Conservation (phyloP, 2,329 filamentous ascomycete genomes). For the Stagonosporopsis cucurbitacearum region DNA sequence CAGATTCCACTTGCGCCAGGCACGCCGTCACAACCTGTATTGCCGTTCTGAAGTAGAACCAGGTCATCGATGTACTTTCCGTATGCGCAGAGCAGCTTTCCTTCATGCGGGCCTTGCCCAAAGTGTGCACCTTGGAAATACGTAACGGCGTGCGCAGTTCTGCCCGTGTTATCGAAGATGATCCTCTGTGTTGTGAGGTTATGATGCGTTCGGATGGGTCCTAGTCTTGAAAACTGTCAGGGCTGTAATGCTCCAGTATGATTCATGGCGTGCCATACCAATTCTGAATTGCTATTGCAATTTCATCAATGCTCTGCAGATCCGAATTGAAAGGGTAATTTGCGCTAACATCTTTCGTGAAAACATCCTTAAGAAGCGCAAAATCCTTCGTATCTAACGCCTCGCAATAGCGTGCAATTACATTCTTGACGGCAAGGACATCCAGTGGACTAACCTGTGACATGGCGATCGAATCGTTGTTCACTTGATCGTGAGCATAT, state of each 20-base stretch:
- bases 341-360: slow-evolving; percentile 49
- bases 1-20: slow-evolving; percentile 50
- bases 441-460: slow-evolving; percentile 33
- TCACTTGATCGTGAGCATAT: neutral
- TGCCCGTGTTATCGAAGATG: slow-evolving; percentile 35
- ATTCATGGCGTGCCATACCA: slow-evolving; percentile 27
- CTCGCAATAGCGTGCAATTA: slow-evolving; percentile 52
- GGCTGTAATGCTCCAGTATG: no score
- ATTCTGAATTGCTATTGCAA: slow-evolving; percentile 44
- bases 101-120: slow-evolving; percentile 51
- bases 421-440: slow-evolving; percentile 51
- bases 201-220: slow-evolving; percentile 52
- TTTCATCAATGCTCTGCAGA: slow-evolving; percentile 43
- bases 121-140: slow-evolving; percentile 54
- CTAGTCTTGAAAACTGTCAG: slow-evolving; percentile 42
- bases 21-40: slow-evolving; percentile 37
- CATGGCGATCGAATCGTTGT: slow-evolving; percentile 13
- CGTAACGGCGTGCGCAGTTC: slow-evolving; percentile 46
- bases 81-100: slow-evolving; percentile 51
- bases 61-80: slow-evolving; percentile 52
- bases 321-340: slow-evolving; percentile 49
- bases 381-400: slow-evolving; percentile 54
- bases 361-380: slow-evolving; percentile 48
- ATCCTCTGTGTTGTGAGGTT: slow-evolving; percentile 53
- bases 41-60: slow-evolving; percentile 31